Conservation (phyloP, 1,284 basidiomycete genomes). For the Amylostereum areolatum region DNA sequence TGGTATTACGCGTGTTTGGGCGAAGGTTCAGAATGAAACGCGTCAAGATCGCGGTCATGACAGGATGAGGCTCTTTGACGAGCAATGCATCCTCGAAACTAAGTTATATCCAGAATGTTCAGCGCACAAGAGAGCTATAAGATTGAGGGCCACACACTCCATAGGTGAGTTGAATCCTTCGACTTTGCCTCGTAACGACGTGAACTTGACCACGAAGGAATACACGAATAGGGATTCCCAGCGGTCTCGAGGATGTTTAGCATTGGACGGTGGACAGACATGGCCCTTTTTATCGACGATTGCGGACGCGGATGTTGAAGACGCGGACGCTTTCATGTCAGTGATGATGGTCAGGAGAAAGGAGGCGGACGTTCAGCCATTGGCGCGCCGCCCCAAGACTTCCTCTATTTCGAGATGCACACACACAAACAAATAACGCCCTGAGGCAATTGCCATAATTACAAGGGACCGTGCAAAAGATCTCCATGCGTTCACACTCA, state of each 20-base stretch:
- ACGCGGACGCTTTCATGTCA: no score
- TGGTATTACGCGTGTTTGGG: constrained; percentile 79
- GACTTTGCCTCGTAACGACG: constrained; percentile 61
- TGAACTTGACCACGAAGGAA: constrained; percentile 76
- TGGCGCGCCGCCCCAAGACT: no score
- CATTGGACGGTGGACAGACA: constrained; percentile 67
- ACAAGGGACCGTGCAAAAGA: no score
- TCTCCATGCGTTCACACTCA: no score
- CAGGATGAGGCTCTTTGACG: constrained; percentile 58
- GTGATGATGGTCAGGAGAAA: no score
- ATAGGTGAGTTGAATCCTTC: constrained; percentile 71
- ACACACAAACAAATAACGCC: no score
- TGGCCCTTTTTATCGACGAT: constrained; percentile 62
- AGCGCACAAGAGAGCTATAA: constrained; percentile 3
- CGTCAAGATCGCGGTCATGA: constrained; percentile 63
- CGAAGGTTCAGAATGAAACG: constrained; percentile 74
- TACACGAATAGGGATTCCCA: constrained; percentile 85
- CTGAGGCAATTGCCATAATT: no score
- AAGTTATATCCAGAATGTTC: constrained; percentile 14
- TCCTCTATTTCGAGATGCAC: no score
- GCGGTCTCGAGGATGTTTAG: constrained; percentile 66
- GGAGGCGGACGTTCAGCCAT: no score
- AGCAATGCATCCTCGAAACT: constrained; percentile 76
- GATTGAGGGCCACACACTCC: constrained; percentile 52
- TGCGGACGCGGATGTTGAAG: no score